Evolutionary conservation across 2,329 filamentous ascomycete genomes (phyloP).

Genomic region (Colletotrichum sp.): DNA sequence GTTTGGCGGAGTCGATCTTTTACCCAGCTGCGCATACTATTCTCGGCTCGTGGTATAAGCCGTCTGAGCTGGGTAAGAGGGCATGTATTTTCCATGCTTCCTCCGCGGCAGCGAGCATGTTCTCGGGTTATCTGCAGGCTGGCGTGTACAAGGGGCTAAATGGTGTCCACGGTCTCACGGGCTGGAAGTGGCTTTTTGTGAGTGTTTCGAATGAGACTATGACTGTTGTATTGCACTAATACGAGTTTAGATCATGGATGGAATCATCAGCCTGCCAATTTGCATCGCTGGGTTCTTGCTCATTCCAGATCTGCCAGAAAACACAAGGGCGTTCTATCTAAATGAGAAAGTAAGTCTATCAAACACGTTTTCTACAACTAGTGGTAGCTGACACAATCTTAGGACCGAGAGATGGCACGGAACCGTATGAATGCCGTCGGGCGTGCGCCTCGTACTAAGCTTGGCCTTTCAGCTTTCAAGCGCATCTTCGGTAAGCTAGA

Average conservation of each 20-base stretch:
- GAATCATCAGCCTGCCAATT: slow-evolving; percentile 45
- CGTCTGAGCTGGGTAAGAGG: slow-evolving; percentile 50
- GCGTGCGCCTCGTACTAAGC: slow-evolving; percentile 55
- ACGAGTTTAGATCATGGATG: slow-evolving; percentile 35
- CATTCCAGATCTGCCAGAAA: slow-evolving; percentile 36
- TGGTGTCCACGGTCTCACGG: slow-evolving; percentile 45
- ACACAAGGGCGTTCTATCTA: slow-evolving; percentile 32
- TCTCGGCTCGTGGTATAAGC: slow-evolving; percentile 49
- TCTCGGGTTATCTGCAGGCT: slow-evolving; percentile 61
- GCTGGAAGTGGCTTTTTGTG: slow-evolving; percentile 44
- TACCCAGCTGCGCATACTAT: slow-evolving; percentile 32
- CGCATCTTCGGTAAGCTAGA: not conserved
- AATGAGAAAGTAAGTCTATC: not conserved
- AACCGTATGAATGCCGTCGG: slow-evolving; percentile 40
- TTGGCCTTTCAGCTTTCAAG: slow-evolving; percentile 41
- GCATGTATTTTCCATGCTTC: slow-evolving; percentile 53
- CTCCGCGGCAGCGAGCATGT: slow-evolving; percentile 57
- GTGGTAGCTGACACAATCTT: not conserved
- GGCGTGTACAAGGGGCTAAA: slow-evolving; percentile 56
- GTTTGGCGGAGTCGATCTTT: slow-evolving; percentile 43
- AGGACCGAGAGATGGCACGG: slow-evolving; percentile 8
- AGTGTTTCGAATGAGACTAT: not conserved
- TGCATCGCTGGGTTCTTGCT: slow-evolving; percentile 43
- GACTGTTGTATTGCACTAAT: not conserved
- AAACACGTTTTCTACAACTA: fast-evolving